Conservation (phyloP, 2,329 filamentous ascomycete genomes). For the Penicillium nordicum region DNA sequence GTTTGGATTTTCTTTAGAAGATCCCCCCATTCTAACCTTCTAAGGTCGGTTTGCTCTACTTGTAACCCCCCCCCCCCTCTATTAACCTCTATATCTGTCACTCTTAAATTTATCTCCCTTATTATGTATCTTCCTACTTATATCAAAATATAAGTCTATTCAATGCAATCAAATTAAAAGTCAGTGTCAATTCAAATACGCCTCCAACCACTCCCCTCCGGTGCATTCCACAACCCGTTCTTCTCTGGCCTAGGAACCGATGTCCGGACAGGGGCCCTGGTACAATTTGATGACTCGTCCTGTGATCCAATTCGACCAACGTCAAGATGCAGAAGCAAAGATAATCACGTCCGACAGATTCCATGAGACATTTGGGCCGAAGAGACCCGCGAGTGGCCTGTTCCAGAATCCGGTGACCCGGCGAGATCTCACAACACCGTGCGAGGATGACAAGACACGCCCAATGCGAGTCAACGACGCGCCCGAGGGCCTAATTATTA, state of each 20-base stretch:
- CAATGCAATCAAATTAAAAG: not conserved
- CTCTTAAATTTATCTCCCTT: too few species aligned
- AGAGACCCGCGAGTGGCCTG: slow-evolving; percentile 25
- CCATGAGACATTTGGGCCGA: slow-evolving; percentile 29
- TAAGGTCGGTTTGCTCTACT: not conserved
- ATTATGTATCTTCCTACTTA: not conserved
- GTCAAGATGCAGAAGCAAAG: slow-evolving; percentile 20
- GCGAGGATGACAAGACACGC: slow-evolving; percentile 21
- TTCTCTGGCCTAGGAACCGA: slow-evolving; percentile 20
- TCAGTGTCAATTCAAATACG: slow-evolving; percentile 9
- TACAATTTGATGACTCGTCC: slow-evolving; percentile 18
- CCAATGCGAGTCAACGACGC: slow-evolving; percentile 12
- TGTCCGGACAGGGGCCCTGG: slow-evolving; percentile 16
- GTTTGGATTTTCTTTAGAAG: not conserved
- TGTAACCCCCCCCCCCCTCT: slow-evolving; percentile 1
- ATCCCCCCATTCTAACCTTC: not conserved
- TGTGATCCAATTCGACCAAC: slow-evolving; percentile 19
- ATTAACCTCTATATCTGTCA: not conserved
- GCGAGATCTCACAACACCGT: slow-evolving; percentile 24
- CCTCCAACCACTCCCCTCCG: slow-evolving; percentile 13
- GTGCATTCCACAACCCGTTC: slow-evolving; percentile 24
- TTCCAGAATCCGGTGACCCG: slow-evolving; percentile 28
- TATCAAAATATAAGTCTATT: slow-evolving; percentile 3
- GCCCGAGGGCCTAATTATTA: slow-evolving; percentile 13
- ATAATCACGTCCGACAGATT: slow-evolving; percentile 19